Evolutionary conservation across 108 stramenopile genomes (phyloP).

Genomic region (Cyclotella sp.): DNA sequence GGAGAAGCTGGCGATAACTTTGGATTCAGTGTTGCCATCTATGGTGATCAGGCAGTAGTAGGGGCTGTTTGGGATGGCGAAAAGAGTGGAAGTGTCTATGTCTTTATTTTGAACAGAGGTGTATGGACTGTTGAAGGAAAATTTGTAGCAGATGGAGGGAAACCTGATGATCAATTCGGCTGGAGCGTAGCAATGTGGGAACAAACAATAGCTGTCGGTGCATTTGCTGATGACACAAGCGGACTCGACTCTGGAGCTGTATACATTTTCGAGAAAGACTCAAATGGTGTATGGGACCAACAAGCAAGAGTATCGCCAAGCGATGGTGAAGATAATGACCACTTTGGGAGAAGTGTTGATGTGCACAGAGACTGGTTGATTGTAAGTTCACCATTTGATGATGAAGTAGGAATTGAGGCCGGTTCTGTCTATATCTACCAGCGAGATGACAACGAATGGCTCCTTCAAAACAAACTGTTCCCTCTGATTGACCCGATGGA

Average conservation of each 20-base stretch:
- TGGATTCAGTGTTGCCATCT: constrained; percentile 36
- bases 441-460: constrained; percentile 20
- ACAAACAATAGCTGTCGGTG: constrained; percentile 39
- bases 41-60: constrained; percentile 31
- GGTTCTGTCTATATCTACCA: constrained; percentile 36
- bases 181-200: constrained; percentile 34
- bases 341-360: constrained; percentile 36
- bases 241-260: constrained; percentile 33
- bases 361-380: constrained; percentile 35
- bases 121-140: constrained; percentile 28
- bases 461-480: constrained; percentile 20
- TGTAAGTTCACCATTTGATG: constrained; percentile 38
- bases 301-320: constrained; percentile 21
- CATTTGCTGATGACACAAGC: constrained; percentile 35
- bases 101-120: constrained; percentile 16
- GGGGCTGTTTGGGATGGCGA: constrained; percentile 30
- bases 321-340: constrained; percentile 34
- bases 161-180: constrained; percentile 37
- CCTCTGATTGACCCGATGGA: constrained; percentile 18
- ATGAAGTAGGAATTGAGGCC: constrained; percentile 24
- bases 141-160: constrained; percentile 22
- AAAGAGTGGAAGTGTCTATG: constrained; percentile 29
- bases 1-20: constrained; percentile 32
- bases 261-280: constrained; percentile 32
- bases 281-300: constrained; percentile 27